Evolutionary conservation across 495 filamentous ascomycete genomes (phyloP).

Genomic region (Tuber melanosporum): DNA sequence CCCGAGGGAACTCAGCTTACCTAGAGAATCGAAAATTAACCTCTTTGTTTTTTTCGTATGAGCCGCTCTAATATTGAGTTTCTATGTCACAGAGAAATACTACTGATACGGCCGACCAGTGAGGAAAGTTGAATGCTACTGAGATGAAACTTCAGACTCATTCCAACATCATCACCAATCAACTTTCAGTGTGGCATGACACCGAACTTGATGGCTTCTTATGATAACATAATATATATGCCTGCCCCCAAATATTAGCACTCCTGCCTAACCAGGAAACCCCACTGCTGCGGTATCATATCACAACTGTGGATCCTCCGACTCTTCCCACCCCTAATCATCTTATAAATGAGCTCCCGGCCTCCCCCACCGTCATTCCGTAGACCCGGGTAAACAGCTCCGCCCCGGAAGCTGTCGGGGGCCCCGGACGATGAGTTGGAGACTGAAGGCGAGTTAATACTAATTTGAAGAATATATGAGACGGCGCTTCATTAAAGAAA

Average conservation of each 20-base stretch:
- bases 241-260: neutral
- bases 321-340: neutral
- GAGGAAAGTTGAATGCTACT: neutral
- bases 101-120: neutral
- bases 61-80: neutral
- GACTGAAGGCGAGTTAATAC: too few species aligned
- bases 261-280: neutral
- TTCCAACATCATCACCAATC: neutral
- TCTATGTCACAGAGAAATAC: neutral
- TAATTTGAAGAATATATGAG: too few species aligned
- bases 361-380: conserved; percentile 34
- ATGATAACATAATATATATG: neutral
- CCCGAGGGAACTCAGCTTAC: neutral
- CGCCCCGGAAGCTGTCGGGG: too few species aligned
- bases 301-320: conserved; percentile 22
- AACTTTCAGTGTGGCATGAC: neutral
- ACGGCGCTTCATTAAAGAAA: too few species aligned
- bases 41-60: neutral
- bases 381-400: too few species aligned
- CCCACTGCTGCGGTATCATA: neutral
- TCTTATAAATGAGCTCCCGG: conserved; percentile 9
- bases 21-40: neutral
- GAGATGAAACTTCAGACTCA: neutral
- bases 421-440: too few species aligned
- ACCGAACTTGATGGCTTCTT: neutral